phyloP scores from a whole-genome alignment of 1,139 yeast genomes.

The Debaryomyces singareniensis region DNA sequence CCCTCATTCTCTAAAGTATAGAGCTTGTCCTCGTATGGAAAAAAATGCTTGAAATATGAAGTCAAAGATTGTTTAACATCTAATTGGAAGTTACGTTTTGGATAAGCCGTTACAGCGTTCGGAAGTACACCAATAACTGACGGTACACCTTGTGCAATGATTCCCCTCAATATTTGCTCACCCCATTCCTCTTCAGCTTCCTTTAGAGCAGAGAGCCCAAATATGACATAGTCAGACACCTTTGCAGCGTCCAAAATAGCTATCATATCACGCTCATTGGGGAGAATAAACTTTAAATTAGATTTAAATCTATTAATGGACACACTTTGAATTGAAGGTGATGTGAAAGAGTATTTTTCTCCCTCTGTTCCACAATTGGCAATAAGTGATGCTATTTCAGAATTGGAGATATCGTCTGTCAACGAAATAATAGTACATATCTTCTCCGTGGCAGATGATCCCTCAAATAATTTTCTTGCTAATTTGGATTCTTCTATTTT shows the following conservation, averaged over 20 bases:
- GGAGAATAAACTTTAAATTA: constrained; percentile 67
- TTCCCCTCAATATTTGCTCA: constrained; percentile 80
- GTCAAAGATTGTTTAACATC: constrained; percentile 77
- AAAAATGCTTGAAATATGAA: constrained; percentile 82
- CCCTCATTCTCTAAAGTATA: constrained; percentile 62
- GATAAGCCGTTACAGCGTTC: constrained; percentile 60
- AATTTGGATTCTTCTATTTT: constrained; percentile 54
- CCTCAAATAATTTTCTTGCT: constrained; percentile 69
- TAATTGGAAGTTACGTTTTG: constrained; percentile 69
- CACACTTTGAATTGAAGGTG: constrained; percentile 45
- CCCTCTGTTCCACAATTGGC: constrained; percentile 30
- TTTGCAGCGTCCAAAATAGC: constrained; percentile 81
- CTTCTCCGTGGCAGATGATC: constrained; percentile 74
- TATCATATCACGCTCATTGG: constrained; percentile 61
- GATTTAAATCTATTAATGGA: constrained; percentile 65
- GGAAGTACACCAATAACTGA: constrained; percentile 76
- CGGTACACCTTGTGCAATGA: constrained; percentile 90
- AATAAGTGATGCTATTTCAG: constrained; percentile 49
- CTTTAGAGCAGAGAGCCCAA: constrained; percentile 76
- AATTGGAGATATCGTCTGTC: constrained; percentile 62
- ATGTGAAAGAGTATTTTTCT: constrained; percentile 24
- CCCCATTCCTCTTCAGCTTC: constrained; percentile 80
- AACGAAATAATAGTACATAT: constrained; percentile 76
- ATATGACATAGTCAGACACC: constrained; percentile 80
- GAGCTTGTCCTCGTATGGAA: constrained; percentile 77